Evolutionary conservation across 1,139 yeast genomes (phyloP), one percentile per base, ranked within the genome.

Genomic region (Pneumocystis murina): DNA sequence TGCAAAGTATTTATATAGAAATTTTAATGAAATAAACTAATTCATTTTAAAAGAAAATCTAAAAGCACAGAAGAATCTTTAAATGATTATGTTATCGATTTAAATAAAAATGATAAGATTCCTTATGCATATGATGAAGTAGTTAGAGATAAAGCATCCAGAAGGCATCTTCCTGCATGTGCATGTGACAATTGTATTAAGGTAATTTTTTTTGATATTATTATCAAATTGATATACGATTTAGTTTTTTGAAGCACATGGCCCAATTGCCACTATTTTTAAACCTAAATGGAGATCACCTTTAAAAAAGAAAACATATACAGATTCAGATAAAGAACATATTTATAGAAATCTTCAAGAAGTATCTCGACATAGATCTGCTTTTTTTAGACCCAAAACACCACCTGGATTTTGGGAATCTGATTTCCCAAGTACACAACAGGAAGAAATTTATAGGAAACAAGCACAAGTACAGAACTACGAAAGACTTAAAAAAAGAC

Each of bases 391-490:
- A 28, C 69, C 68, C 6, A 67, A 67, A 17, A 68, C 75, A 1
- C 76, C 76, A 7, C 73, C 73, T 3, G 74, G 73, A 20, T 72
- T 71, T 62, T 73, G 75, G 75, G 65, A 71, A 16, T 65, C 72
- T n/a, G 73, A 71, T 17, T 69, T 71, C 66, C 75, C 73, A 1
- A 66, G 63, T 17, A 72, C 75, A 6, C 75, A 72, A 62, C 73
- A 72, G 59, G 65, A 65, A 16, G 64, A 61, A 24, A 68, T 68
- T 60, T 72, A 72, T 28, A 66, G 68, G 58, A 61, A 60, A 24
- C 64, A 64, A 28, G 68, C 68, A 16, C 67, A 66, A 58, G 62
- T 63, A 54, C 64, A 64, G 5, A 63, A 68, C 8, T 17, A 28
- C 24, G 60, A 59, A 55, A 63, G 60, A 39, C 57, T 63, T 35